phyloP scores from a whole-genome alignment of 768 basidiomycete genomes.

The Pleurotus djamor region DNA sequence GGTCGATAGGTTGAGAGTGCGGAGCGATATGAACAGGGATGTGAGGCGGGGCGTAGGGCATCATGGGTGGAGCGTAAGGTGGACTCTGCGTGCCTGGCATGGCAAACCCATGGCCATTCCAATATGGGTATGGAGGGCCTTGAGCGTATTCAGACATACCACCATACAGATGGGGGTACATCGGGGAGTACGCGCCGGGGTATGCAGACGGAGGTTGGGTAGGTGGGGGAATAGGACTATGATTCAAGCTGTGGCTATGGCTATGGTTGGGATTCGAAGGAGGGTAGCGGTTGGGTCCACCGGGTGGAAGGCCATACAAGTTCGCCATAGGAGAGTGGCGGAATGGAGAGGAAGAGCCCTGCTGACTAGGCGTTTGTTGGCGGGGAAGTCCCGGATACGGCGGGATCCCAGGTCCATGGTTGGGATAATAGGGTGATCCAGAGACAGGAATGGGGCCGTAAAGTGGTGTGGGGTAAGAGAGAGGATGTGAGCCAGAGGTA shows the following conservation, averaged over 20 bases:
- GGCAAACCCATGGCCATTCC: constrained; percentile 24
- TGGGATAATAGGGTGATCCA: neutral
- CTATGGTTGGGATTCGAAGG: neutral
- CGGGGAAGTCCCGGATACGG: neutral
- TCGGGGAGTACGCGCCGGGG: constrained; percentile 17
- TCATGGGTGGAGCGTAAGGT: constrained; percentile 13
- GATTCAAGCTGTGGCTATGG: neutral
- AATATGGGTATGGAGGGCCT: constrained; percentile 31
- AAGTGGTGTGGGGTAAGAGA: constrained; percentile 7
- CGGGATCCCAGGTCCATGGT: neutral
- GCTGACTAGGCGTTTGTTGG: constrained; percentile 1
- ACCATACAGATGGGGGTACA: constrained; percentile 24
- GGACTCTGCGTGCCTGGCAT: constrained; percentile 22
- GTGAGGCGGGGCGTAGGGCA: constrained; percentile 10
- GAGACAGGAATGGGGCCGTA: constrained; percentile 8
- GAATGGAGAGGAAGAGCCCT: neutral
- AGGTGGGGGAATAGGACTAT: neutral
- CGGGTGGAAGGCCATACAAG: neutral
- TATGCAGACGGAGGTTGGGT: neutral
- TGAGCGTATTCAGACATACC: constrained; percentile 22
- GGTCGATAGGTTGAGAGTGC: constrained; percentile 7
- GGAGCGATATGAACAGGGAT: constrained; percentile 6
- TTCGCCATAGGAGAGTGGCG: neutral
- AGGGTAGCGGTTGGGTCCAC: constrained; percentile 1
- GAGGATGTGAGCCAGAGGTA: constrained; percentile 6